Evolutionary conservation across 2,329 filamentous ascomycete genomes (phyloP), one percentile per base, ranked within the genome.

Genomic region (Cladobotryum protrusum): DNA sequence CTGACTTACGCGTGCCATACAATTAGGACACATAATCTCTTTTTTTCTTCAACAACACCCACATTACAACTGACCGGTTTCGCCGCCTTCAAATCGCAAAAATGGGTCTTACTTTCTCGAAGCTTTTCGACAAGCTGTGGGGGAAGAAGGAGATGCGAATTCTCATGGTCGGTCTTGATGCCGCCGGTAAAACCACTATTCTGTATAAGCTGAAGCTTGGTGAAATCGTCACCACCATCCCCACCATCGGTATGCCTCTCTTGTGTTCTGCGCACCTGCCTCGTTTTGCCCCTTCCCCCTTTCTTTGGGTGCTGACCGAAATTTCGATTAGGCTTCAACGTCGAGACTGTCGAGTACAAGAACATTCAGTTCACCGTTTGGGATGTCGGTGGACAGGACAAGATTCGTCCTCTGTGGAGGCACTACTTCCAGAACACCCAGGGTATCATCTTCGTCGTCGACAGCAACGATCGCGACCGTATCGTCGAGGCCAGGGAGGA

Each of bases 91-190:
- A 24, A 66, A 71, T 73, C 79, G 79, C 81, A 78, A 91, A 74
- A 75, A 99, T 99, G 93, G 93, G 93, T 95, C 82, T 97, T 74
- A 84, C 87, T 70, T 89, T 97, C 77, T 97, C 91, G 67, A 96
- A 93, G 83, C 73, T 97, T 70, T 93, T 97, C 74, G 89, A 95
- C 72, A 85, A 86, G 78, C 83, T 97, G 74, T 96, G 89, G 86
- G 90, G 92, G 69, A 96, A 96, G 87, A 97, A 97, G 86, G 93
- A 99, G 85, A 99, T 99, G 93, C 86, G 93, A 81, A 96, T 99
- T 79, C 76, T 99, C 75, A 99, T 99, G 93, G 91, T 99, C 65
- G 93, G 93, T 83, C 85, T 99, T 67, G 93, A 99, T 75, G 93
- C 93, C 67, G 93, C 93, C 73, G 93, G 93, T 87, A 99, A 99